Base-by-base conservation (phyloP, 331 rosid genomes). In the Arachis monticola region DNA sequence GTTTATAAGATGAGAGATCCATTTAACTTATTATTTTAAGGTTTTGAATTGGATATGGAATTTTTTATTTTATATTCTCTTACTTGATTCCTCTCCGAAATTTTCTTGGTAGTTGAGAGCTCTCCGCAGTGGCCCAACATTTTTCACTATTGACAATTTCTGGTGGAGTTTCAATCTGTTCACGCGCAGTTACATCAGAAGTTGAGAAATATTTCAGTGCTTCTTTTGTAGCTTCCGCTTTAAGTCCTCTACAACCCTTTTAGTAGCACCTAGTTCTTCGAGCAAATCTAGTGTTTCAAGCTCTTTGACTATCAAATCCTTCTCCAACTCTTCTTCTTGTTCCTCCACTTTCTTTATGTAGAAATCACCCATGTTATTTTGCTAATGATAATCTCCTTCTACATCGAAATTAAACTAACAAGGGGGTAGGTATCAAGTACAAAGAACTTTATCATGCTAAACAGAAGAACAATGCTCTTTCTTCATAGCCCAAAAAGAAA, bases 271-370 rank as follows among this genome's bases (percentile, higher is more conserved):
- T 2, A 94, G 73, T 75, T 90, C 97, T 88, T 94, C 99, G 2
- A 94, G 90, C 14, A 94, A 97, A 31, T 94, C 97, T 38, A 94
- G 99, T 7, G 99, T 90, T 85, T 94, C 96, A 4, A 94, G 87
- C 77, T 94, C 99, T 73, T 92, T 94, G 22, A 94, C 99, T 11
- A 94, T 94, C 79, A 94, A 85, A 80, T 94, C 93, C 89, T 94
- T 94, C 89, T 94, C 99, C 81, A 94, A 78, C 84, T 94, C 97
- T 2, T 97, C 89, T 32, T 97, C 93, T 76, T 92, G 96, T 84
- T 94, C 99, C 82, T 92, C 99, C 82, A 90, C 94, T 86, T 84
- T 94, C 90, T 94, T 94, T 50, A 94, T 69, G 86, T 94, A 97
- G 76, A 94, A 90, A 77, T 85, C 89, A 67, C 85, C 92, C 65